phyloP scores from a whole-genome alignment of 805 yeast genomes.

The Metschnikowia anglica region DNA sequence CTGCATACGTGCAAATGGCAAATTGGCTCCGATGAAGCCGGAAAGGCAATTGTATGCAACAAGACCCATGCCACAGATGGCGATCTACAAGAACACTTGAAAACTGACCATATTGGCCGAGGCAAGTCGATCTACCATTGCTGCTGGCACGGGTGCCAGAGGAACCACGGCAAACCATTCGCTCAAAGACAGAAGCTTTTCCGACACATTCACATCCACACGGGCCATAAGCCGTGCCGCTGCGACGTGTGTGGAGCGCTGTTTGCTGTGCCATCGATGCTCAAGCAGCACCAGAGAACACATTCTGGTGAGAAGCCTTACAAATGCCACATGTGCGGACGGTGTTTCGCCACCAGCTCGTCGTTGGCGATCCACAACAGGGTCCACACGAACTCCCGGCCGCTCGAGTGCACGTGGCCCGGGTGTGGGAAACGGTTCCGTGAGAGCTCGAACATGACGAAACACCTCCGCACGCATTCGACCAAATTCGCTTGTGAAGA shows the following conservation, averaged over 20 bases:
- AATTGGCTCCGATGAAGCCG: slow-evolving; percentile 26
- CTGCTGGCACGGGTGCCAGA: slow-evolving; percentile 73
- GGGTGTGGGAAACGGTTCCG: slow-evolving; percentile 84
- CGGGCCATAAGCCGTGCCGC: slow-evolving; percentile 75
- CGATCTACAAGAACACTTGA: slow-evolving; percentile 70
- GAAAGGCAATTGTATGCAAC: slow-evolving; percentile 48
- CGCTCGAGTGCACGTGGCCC: slow-evolving; percentile 73
- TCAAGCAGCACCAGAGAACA: slow-evolving; percentile 76
- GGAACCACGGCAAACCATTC: slow-evolving; percentile 59
- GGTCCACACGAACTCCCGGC: slow-evolving; percentile 89
- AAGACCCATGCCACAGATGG: slow-evolving; percentile 50
- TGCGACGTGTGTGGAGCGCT: slow-evolving; percentile 68
- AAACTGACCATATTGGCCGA: slow-evolving; percentile 65
- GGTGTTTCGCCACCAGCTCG: slow-evolving; percentile 77
- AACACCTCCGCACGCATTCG: slow-evolving; percentile 80
- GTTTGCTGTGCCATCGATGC: slow-evolving; percentile 75
- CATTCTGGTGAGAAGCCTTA: slow-evolving; percentile 93
- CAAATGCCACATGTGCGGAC: slow-evolving; percentile 69
- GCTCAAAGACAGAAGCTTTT: slow-evolving; percentile 81
- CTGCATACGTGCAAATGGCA: slow-evolving; percentile 49
- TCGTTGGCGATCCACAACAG: slow-evolving; percentile 81
- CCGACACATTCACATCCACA: slow-evolving; percentile 86
- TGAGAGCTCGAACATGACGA: slow-evolving; percentile 84
- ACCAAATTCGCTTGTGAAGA: slow-evolving; percentile 49
- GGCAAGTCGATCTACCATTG: slow-evolving; percentile 73